Conservation (phyloP, 225 moss, liverwort and hornwort genomes). For the Lunularia cruciata region DNA sequence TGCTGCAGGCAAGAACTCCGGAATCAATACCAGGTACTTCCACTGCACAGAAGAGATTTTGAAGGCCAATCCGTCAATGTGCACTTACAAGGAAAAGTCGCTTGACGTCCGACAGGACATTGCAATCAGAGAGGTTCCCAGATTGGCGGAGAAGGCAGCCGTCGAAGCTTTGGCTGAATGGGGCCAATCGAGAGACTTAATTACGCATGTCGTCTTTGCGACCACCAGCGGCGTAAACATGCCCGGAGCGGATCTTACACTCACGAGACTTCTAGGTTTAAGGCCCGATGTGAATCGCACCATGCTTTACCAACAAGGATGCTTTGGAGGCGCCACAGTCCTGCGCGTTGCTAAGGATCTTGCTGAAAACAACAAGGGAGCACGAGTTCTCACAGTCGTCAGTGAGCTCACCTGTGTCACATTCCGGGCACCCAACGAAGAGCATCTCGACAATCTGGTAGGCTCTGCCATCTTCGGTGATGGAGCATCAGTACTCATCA, state of each 20-base stretch:
- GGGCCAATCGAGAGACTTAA: conserved; percentile 3
- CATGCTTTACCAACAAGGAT: conserved; percentile 12
- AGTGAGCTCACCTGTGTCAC: conserved; percentile 6
- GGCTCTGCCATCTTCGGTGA: conserved; percentile 17
- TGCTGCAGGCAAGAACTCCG: conserved; percentile 47
- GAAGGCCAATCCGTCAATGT: conserved; percentile 48
- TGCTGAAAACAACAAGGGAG: conserved; percentile 4
- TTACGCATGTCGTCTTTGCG: conserved; percentile 17
- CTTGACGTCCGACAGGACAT: conserved; percentile 54
- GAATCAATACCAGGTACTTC: conserved; percentile 53
- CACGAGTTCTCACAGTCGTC: neutral
- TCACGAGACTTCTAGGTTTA: neutral
- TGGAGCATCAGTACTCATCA: conserved; percentile 3
- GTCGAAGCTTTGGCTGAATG: conserved; percentile 31
- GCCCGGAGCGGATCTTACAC: conserved; percentile 7
- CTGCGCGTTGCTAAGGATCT: conserved; percentile 14
- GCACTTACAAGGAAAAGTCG: conserved; percentile 39
- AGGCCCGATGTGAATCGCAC: conserved; percentile 2
- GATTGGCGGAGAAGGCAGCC: conserved; percentile 56
- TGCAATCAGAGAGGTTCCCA: conserved; percentile 61
- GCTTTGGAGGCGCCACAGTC: conserved; percentile 7
- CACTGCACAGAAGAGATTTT: conserved; percentile 53
- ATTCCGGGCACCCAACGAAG: conserved; percentile 4
- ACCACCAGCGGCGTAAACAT: conserved; percentile 14
- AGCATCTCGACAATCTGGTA: conserved; percentile 3